Percentiles rank a stretch among this genome's conserved stretches.
Conservation (phyloP, 2,329 filamentous ascomycete genomes). For the Sporothrix schenckii region DNA sequence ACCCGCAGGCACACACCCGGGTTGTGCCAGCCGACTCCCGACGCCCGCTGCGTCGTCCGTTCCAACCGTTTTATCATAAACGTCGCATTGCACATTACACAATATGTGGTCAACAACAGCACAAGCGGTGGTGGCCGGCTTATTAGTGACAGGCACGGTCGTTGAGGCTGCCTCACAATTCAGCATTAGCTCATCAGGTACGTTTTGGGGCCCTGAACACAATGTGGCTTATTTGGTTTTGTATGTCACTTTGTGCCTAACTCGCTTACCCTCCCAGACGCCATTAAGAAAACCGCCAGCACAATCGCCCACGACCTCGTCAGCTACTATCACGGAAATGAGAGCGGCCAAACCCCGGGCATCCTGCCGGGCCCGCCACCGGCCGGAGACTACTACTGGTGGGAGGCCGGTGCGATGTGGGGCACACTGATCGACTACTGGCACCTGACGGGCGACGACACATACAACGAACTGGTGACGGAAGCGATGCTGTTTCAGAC, state of each 20-base stretch:
- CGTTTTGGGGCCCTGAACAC: background rate
- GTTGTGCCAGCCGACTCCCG: too few species aligned
- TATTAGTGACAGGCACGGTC: background rate
- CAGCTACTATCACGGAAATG: slow-evolving; percentile 41
- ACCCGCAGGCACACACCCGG: background rate
- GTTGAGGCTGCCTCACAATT: background rate
- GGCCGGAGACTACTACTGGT: slow-evolving; percentile 44
- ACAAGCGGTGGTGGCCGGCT: slow-evolving; percentile 1
- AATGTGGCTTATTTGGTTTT: background rate
- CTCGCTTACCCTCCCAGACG: slow-evolving; percentile 23
- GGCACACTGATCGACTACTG: slow-evolving; percentile 47
- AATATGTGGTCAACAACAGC: background rate
- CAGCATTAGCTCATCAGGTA: slow-evolving; percentile 18
- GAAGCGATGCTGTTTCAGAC: slow-evolving; percentile 52
- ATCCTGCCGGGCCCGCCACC: slow-evolving; percentile 42
- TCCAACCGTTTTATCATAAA: background rate
- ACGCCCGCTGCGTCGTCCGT: background rate
- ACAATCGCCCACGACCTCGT: slow-evolving; percentile 42
- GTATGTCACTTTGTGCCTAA: background rate
- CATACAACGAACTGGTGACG: slow-evolving; percentile 54
- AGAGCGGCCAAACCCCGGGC: slow-evolving; percentile 40
- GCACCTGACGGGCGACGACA: slow-evolving; percentile 49
- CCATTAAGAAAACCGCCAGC: slow-evolving; percentile 36
- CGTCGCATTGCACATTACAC: background rate
- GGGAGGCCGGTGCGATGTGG: slow-evolving; percentile 41